These are phyloP conservation scores for Monosporascus sp. DNA, from an alignment of 2,329 filamentous ascomycete species.

Conservation along the genomic window DNA sequence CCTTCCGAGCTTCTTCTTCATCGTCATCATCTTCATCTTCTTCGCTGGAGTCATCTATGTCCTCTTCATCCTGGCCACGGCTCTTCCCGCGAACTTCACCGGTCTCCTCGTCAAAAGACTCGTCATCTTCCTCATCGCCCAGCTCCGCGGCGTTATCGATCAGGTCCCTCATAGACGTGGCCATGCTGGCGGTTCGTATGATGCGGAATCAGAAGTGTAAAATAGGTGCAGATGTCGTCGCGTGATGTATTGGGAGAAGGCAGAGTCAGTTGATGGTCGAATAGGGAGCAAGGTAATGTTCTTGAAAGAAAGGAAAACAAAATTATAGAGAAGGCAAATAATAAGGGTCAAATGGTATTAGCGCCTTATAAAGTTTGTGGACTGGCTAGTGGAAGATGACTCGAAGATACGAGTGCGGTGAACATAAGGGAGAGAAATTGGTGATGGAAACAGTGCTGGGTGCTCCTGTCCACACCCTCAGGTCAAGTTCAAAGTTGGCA, in stretches of 20 bases:
- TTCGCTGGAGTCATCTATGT: slow-evolving; percentile 79
- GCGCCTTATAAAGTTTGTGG: no score
- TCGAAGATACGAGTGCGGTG: no score
- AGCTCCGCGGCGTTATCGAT: slow-evolving; percentile 83
- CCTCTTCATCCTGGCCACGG: slow-evolving; percentile 32
- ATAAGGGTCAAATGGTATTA: no score
- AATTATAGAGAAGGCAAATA: no score
- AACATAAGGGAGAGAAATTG: no score
- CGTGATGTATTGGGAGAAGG: no score
- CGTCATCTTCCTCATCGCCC: slow-evolving; percentile 80
- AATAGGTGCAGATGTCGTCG: not conserved
- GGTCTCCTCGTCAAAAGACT: slow-evolving; percentile 72
- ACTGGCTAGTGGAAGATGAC: no score
- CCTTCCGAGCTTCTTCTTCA: slow-evolving; percentile 73
- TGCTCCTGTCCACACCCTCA: no score
- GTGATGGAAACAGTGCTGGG: no score
- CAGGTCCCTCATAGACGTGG: slow-evolving; percentile 63
- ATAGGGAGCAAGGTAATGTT: no score
- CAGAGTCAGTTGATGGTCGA: not conserved
- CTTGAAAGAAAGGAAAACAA: no score
- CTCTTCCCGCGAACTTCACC: slow-evolving; percentile 50
- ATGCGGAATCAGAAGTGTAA: not conserved
- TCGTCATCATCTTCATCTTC: slow-evolving; percentile 92
- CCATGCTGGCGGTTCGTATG: slow-evolving; percentile 44
- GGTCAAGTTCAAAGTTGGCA: not conserved